Evolutionary conservation across 441 rosid genomes (phyloP).

Genomic region (Raphanus hybrid): DNA sequence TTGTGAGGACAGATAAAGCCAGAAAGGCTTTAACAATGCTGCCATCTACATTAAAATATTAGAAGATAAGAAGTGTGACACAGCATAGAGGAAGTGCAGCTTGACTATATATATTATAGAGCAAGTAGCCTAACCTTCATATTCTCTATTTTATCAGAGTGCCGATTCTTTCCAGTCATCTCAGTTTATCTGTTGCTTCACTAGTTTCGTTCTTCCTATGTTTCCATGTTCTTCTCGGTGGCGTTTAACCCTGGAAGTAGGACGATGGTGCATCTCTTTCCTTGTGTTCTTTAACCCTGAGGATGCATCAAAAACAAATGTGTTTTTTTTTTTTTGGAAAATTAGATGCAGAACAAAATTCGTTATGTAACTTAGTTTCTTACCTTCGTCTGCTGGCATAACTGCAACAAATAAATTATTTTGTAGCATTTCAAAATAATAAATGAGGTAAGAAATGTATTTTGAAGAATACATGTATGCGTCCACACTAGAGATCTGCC

Average conservation of each 20-base stretch:
- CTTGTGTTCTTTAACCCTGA: too few species aligned
- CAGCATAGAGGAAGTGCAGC: neutral
- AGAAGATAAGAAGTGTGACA: neutral
- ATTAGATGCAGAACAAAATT: too few species aligned
- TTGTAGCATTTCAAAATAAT: neutral
- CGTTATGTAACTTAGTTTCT: too few species aligned
- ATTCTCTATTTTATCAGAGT: slow-evolving; percentile 6
- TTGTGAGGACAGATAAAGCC: neutral
- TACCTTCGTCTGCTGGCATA: slow-evolving; percentile 45
- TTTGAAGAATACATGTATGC: neutral
- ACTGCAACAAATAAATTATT: slow-evolving; percentile 46
- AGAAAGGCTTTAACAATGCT: neutral
- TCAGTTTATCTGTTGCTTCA: slow-evolving; percentile 25
- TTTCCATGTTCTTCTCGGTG: neutral
- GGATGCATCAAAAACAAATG: too few species aligned
- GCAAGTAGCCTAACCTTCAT: slow-evolving; percentile 1
- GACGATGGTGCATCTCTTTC: too few species aligned
- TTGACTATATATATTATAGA: neutral
- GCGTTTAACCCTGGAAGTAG: too few species aligned
- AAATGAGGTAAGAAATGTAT: neutral
- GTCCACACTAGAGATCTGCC: slow-evolving; percentile 1
- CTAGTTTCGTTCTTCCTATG: slow-evolving; percentile 42
- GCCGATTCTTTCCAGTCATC: too few species aligned
- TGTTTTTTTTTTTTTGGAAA: too few species aligned
- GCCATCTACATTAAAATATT: neutral